These are phyloP conservation scores for Aspergillus affinis DNA, from an alignment of 495 filamentous ascomycete species.

Conservation along the genomic window DNA sequence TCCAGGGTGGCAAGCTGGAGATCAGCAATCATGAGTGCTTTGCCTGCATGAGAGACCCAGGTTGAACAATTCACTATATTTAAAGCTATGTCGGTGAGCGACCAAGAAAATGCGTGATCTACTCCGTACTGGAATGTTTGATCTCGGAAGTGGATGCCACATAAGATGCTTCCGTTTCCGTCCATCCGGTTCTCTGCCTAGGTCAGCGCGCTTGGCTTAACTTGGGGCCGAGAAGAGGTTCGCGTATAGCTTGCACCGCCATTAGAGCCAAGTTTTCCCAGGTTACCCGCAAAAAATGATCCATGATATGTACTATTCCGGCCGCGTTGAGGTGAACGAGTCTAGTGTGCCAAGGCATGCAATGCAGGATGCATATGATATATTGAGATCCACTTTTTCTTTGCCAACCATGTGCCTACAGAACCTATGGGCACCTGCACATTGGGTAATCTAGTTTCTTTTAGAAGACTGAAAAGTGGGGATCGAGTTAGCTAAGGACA, in stretches of 20 bases:
- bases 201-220: neutral
- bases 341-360: slow-evolving; percentile 15
- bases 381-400: slow-evolving; percentile 10
- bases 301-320: slow-evolving; percentile 16
- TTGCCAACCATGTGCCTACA: slow-evolving; percentile 16
- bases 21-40: neutral
- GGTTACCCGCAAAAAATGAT: neutral
- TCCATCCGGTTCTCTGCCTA: neutral
- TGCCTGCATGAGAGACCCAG: neutral
- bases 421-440: slow-evolving; percentile 18
- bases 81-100: neutral
- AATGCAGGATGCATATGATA: slow-evolving; percentile 21
- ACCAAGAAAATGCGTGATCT: neutral
- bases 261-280: neutral
- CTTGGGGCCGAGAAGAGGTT: neutral
- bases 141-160: neutral
- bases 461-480: slow-evolving; percentile 20
- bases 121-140: neutral
- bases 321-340: slow-evolving; percentile 13
- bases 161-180: neutral
- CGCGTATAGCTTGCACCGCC: neutral
- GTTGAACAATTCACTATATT: neutral
- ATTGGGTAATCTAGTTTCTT: slow-evolving; percentile 21
- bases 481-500: neutral
- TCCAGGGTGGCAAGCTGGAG: neutral